A percentile compares a stretch with the other conserved stretches of the same genome.
Conservation (phyloP, 768 basidiomycete species). For the Scleroderma citrinum region DNA sequence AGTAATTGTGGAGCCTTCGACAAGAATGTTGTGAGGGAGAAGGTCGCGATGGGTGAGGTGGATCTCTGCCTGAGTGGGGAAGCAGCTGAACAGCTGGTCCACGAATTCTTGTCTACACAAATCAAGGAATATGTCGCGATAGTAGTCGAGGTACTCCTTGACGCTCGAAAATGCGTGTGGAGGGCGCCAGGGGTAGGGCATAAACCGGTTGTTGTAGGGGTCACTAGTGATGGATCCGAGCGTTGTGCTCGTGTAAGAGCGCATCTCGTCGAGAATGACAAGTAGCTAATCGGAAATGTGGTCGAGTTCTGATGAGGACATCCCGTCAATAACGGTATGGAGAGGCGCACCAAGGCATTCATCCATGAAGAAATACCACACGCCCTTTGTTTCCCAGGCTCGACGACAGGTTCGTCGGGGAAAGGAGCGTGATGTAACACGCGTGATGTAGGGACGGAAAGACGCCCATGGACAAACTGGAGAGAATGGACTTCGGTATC, state of each 20-base stretch:
- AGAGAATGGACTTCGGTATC: constrained; percentile 1
- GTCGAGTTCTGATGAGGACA: constrained; percentile 18
- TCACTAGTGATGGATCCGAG: constrained; percentile 18
- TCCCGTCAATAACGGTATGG: constrained; percentile 18
- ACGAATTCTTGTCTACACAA: constrained; percentile 6
- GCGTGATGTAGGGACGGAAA: background rate
- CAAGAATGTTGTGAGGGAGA: constrained; percentile 37
- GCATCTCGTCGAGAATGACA: constrained; percentile 14
- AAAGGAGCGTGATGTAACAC: constrained; percentile 5
- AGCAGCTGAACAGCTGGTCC: background rate
- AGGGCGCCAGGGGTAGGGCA: constrained; percentile 9
- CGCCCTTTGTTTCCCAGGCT: constrained; percentile 3
- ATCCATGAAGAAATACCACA: constrained; percentile 27
- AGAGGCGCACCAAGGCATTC: constrained; percentile 20
- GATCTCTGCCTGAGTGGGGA: constrained; percentile 1
- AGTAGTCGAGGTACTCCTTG: constrained; percentile 17
- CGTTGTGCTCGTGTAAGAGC: constrained; percentile 4
- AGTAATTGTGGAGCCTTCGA: constrained; percentile 26
- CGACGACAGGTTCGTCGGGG: background rate
- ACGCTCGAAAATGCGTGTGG: constrained; percentile 11
- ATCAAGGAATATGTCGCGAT: constrained; percentile 14
- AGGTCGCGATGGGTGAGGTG: constrained; percentile 38
- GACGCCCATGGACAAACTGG: background rate
- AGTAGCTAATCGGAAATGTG: constrained; percentile 17
- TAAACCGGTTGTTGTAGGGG: constrained; percentile 16